A percentile compares a stretch with the other conserved stretches of the same genome.
Evolutionary conservation across 441 rosid genomes (phyloP).

Genomic region (Euphorbia schlechtendalii): DNA sequence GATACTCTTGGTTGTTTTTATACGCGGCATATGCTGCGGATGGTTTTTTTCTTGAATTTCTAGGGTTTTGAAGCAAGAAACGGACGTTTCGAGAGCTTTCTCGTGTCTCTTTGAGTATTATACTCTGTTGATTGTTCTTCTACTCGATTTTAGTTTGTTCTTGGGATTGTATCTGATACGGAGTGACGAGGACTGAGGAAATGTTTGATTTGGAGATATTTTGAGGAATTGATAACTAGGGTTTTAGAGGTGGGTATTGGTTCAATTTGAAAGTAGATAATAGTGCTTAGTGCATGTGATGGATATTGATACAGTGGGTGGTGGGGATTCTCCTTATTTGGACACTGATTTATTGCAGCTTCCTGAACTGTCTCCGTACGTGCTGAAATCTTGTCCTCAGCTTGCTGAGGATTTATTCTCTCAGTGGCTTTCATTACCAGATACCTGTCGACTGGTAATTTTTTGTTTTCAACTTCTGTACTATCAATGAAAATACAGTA

Average conservation of each 20-base stretch:
- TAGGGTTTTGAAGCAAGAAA: neutral
- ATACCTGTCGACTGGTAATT: conserved; percentile 53
- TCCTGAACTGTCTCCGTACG: conserved; percentile 52
- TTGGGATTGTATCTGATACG: neutral
- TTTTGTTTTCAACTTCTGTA: conserved; percentile 1
- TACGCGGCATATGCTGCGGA: neutral
- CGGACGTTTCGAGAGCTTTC: neutral
- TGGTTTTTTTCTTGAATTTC: neutral
- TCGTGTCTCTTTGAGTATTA: neutral
- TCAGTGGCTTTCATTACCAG: conserved; percentile 84
- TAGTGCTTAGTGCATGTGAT: conserved; percentile 18
- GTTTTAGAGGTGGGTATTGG: neutral
- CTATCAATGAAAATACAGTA: no score
- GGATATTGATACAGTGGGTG: conserved; percentile 39
- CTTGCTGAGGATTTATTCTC: conserved; percentile 58
- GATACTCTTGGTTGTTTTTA: neutral
- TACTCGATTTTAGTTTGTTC: neutral
- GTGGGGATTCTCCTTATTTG: conserved; percentile 34
- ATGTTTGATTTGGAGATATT: neutral
- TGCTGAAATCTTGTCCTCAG: conserved; percentile 45
- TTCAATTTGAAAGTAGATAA: neutral
- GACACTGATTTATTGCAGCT: conserved; percentile 69
- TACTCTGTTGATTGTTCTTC: neutral
- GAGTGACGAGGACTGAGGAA: neutral
- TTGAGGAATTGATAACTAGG: conserved; percentile 16